phyloP scores from a whole-genome alignment of 768 basidiomycete genomes.

The Amanita exitialis region DNA sequence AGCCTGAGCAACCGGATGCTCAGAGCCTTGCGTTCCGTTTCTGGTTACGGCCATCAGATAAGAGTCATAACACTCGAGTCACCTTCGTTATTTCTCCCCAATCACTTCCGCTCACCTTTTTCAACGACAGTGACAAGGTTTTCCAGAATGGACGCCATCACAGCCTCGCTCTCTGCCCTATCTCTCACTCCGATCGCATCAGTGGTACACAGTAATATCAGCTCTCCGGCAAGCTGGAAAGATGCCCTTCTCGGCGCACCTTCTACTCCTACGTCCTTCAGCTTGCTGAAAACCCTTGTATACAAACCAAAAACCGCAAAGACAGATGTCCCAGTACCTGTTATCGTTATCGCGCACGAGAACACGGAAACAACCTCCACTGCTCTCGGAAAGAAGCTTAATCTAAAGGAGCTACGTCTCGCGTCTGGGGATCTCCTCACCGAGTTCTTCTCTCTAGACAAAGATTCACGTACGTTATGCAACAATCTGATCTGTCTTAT shows the following conservation, averaged over 20 bases:
- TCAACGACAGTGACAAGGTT: neutral
- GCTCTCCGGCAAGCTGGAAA: constrained; percentile 70
- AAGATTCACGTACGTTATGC: constrained; percentile 69
- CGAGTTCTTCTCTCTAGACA: constrained; percentile 77
- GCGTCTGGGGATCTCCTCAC: constrained; percentile 80
- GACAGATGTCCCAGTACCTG: constrained; percentile 69
- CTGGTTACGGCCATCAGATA: constrained; percentile 5
- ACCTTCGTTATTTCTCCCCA: neutral
- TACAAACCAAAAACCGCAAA: constrained; percentile 98
- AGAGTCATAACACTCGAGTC: neutral
- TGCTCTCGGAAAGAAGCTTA: constrained; percentile 68
- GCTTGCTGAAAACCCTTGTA: constrained; percentile 80
- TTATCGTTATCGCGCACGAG: constrained; percentile 81
- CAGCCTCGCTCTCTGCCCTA: constrained; percentile 36
- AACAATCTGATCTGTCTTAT: neutral
- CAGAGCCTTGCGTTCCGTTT: neutral
- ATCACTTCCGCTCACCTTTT: neutral
- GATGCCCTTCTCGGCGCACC: constrained; percentile 49
- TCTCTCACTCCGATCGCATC: constrained; percentile 43
- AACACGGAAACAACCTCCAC: constrained; percentile 74
- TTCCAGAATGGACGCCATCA: constrained; percentile 26
- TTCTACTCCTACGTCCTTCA: constrained; percentile 46
- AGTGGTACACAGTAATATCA: constrained; percentile 50
- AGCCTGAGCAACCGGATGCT: neutral
- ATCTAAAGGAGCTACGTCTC: constrained; percentile 79